These are phyloP conservation scores for Ramaria sp. DNA, from an alignment of 768 basidiomycete genomes.

Conservation along the genomic window DNA sequence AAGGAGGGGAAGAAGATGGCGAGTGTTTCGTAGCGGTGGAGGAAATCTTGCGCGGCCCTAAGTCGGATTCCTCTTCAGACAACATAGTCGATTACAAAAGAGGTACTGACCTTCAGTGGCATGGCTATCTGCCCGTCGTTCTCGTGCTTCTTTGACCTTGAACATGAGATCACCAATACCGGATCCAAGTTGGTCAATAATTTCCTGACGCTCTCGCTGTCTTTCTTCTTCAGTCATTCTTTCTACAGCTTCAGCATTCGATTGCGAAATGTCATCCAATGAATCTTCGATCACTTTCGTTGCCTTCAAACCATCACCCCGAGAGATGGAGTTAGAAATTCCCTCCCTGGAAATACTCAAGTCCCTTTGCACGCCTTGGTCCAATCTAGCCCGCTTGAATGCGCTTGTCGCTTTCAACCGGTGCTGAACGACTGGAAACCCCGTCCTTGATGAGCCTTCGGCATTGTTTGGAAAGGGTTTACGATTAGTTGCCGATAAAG, in stretches of 20 bases:
- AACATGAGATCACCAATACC: slow-evolving; percentile 52
- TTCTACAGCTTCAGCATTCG: slow-evolving; percentile 25
- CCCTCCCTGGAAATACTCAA: background rate
- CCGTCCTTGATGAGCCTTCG: background rate
- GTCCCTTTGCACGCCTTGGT: background rate
- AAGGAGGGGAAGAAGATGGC: slow-evolving; percentile 2
- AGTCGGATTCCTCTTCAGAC: background rate
- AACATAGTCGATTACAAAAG: background rate
- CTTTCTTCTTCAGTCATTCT: slow-evolving; percentile 65
- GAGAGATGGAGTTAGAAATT: background rate
- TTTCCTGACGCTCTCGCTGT: slow-evolving; percentile 50
- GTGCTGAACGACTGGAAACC: slow-evolving; percentile 5
- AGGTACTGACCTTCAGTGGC: background rate
- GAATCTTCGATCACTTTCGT: background rate
- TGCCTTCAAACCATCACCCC: background rate
- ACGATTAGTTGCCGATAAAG: background rate
- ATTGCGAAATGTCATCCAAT: background rate
- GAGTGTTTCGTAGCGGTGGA: background rate
- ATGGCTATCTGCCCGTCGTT: slow-evolving; percentile 17
- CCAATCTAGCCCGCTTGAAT: slow-evolving; percentile 1
- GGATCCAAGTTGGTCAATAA: slow-evolving; percentile 63
- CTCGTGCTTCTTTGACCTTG: slow-evolving; percentile 40
- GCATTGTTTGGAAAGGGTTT: background rate
- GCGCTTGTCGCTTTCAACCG: slow-evolving; percentile 3
- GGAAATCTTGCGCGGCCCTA: background rate